phyloP scores from a whole-genome alignment of 2,329 filamentous ascomycete species.

The Hirsutella rhossiliensis region DNA sequence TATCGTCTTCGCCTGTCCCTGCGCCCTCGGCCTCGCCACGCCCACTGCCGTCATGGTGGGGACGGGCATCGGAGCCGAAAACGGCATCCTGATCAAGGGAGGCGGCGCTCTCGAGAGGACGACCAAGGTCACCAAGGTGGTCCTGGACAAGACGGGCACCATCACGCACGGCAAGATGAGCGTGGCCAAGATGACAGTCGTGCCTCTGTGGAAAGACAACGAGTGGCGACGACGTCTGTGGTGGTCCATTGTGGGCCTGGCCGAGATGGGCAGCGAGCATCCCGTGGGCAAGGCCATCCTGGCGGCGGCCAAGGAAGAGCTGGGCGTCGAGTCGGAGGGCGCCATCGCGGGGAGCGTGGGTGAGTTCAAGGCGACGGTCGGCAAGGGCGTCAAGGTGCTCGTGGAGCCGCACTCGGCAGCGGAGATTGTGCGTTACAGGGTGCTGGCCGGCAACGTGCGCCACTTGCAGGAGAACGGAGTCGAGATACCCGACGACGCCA shows the following conservation, averaged over 20 bases:
- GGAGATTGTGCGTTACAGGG: conserved; percentile 60
- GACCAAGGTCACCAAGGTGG: conserved; percentile 79
- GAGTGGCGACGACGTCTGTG: conserved; percentile 63
- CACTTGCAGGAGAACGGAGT: conserved; percentile 66
- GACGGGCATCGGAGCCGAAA: conserved; percentile 89
- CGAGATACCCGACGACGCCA: conserved; percentile 48
- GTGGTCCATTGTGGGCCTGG: conserved; percentile 94
- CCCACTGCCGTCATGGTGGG: conserved; percentile 98
- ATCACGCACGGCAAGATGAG: conserved; percentile 93
- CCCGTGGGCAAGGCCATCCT: conserved; percentile 88
- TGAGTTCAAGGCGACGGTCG: conserved; percentile 73
- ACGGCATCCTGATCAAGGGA: conserved; percentile 96
- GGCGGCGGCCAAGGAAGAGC: conserved; percentile 58
- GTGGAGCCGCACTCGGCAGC: conserved; percentile 63
- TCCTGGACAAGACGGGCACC: conserved; percentile 93
- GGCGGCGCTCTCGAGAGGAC: conserved; percentile 84
- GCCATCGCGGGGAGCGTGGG: conserved; percentile 73
- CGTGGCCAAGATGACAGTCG: conserved; percentile 60
- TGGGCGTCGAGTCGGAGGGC: conserved; percentile 59
- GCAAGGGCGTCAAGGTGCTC: conserved; percentile 69
- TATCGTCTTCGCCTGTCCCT: conserved; percentile 95
- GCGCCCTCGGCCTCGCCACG: conserved; percentile 88
- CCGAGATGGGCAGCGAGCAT: conserved; percentile 92
- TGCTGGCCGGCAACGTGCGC: conserved; percentile 72
- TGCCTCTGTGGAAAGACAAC: conserved; percentile 55